Conservation (phyloP, 805 yeast genomes). For the Wickerhamomyces xylosicus region DNA sequence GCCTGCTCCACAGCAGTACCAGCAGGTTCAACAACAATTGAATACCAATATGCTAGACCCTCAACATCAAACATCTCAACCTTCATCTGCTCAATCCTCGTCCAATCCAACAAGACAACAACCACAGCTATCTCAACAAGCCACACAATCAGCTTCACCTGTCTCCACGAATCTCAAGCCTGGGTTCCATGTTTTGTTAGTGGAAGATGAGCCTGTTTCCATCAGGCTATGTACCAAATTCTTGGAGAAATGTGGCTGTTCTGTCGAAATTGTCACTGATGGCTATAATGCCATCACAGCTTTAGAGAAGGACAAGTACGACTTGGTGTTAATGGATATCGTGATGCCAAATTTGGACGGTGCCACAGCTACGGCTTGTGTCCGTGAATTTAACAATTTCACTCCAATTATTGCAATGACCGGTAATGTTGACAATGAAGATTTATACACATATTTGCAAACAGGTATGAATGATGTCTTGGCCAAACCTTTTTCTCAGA, state of each 20-base stretch:
- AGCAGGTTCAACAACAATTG: constrained; percentile 6
- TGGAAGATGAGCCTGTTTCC: constrained; percentile 76
- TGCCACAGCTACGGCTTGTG: constrained; percentile 83
- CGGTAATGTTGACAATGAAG: constrained; percentile 77
- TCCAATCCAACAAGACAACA: no score
- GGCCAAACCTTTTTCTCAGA: constrained; percentile 90
- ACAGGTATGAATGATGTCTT: constrained; percentile 90
- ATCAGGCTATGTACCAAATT: constrained; percentile 78
- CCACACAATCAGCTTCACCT: constrained; percentile 2
- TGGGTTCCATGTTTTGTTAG: constrained; percentile 63
- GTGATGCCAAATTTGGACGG: constrained; percentile 87
- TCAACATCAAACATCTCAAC: constrained; percentile 2
- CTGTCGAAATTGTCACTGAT: constrained; percentile 86
- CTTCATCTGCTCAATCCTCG: constrained; percentile 4
- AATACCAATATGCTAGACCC: constrained; percentile 9
- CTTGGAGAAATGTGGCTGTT: constrained; percentile 78
- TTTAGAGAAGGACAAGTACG: constrained; percentile 61
- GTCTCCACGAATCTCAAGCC: constrained; percentile 16
- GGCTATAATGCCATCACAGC: constrained; percentile 82
- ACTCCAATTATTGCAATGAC: constrained; percentile 95
- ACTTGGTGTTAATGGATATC: constrained; percentile 75
- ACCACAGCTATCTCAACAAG: background rate
- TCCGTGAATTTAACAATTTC: constrained; percentile 70
- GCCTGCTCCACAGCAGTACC: constrained; percentile 2
- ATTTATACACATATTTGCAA: constrained; percentile 66